phyloP scores from a whole-genome alignment of 306 rosid species.

The Pueraria montana region DNA sequence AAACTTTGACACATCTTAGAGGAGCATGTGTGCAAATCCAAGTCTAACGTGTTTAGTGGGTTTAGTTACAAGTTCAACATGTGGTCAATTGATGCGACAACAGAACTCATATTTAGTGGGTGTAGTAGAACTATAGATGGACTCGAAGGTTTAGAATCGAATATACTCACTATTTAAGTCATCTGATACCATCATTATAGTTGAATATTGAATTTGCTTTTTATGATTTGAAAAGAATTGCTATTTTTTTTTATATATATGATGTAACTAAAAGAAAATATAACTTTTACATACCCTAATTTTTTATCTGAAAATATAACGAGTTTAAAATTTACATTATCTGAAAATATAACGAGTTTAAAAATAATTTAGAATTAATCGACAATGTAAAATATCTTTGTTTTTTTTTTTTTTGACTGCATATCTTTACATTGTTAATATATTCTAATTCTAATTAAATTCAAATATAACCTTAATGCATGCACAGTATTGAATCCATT shows the following conservation, averaged over 20 bases:
- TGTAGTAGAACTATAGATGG: background rate
- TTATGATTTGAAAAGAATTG: background rate
- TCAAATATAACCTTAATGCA: background rate
- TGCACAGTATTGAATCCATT: background rate
- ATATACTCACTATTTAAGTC: background rate
- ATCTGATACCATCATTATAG: background rate
- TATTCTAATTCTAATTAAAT: background rate
- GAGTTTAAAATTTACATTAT: background rate
- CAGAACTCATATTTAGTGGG: constrained; percentile 8
- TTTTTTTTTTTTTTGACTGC: too few relatives aligned
- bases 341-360: background rate
- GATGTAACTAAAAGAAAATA: background rate
- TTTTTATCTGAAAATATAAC: background rate
- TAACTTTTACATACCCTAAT: background rate
- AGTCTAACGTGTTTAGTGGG: constrained; percentile 1
- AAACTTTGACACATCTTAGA: constrained; percentile 28
- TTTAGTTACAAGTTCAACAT: constrained; percentile 13
- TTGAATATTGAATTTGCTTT: background rate
- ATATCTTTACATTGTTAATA: background rate
- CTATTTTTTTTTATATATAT: background rate
- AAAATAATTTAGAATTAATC: background rate
- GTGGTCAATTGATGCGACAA: constrained; percentile 19
- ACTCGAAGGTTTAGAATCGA: background rate
- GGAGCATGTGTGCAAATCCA: constrained; percentile 2
- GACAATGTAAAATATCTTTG: background rate